These are phyloP conservation scores for Allium fistulosum DNA, from an alignment of 106 monocot genomes.

Conservation along the genomic window DNA sequence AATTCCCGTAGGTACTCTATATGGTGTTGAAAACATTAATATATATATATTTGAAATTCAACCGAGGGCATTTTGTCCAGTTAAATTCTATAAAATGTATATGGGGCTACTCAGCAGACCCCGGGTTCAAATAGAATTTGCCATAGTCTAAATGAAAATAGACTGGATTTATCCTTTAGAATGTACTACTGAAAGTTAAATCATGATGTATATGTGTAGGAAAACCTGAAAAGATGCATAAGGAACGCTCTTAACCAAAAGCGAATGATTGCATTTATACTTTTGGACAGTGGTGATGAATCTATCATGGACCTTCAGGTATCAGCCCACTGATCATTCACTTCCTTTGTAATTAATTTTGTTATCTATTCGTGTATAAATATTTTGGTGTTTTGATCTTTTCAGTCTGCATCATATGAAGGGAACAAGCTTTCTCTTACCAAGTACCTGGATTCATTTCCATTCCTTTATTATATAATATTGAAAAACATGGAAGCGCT, in stretches of 20 bases:
- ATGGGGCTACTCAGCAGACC: no score
- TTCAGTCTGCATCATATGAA: constrained; percentile 60
- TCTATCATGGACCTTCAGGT: constrained; percentile 73
- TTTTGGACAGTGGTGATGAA: constrained; percentile 71
- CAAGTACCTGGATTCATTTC: constrained; percentile 68
- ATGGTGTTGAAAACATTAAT: no score
- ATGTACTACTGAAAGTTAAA: neutral
- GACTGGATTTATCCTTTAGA: neutral
- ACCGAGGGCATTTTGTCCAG: neutral
- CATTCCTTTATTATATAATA: constrained; percentile 85
- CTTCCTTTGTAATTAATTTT: neutral
- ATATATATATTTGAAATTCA: neutral
- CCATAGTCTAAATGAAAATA: no score
- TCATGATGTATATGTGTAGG: constrained; percentile 15
- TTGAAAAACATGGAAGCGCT: constrained; percentile 79
- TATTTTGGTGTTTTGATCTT: constrained; percentile 3
- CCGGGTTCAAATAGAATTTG: no score
- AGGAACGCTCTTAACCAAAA: constrained; percentile 54
- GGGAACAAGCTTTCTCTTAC: constrained; percentile 29
- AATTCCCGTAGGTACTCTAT: no score
- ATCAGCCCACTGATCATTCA: neutral
- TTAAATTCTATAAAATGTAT: no score
- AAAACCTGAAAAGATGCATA: constrained; percentile 52
- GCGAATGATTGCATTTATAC: constrained; percentile 81
- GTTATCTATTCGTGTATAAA: neutral